Evolutionary conservation across 345 rosid species (phyloP), one percentile per base, ranked within the genome.

Genomic region (Eucalyptus decipiens): DNA sequence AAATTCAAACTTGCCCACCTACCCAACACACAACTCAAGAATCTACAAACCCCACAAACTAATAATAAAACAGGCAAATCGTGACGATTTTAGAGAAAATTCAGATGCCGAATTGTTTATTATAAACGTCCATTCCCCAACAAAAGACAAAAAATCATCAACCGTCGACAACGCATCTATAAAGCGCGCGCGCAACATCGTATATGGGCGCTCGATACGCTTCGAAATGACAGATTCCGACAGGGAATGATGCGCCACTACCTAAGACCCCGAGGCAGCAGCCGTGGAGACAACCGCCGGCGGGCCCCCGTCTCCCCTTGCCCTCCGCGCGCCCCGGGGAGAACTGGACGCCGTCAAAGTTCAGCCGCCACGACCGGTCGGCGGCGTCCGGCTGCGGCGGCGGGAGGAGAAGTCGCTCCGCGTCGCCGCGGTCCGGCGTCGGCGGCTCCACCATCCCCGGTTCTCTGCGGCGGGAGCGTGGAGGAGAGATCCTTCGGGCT

Each of bases 281-380:
- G 72, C 95, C 98, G 89, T 91, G 85, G 94, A 92, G 24, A 52
- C 24, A 52, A 42, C 88, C 88, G 76, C 94, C 92, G 8, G 95
- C 56, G 56, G 56, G 24, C 56, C 56, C 91, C 28, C 90, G 89
- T 88, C 91, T 94, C 90, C 92, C 95, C 90, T 37, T 11, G 83
- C 45, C 23, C 83, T 94, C 95, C 23, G 88, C 89, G 65, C 91
- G 96, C 87, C 94, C 96, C 3, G 96, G 18, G 3, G 96, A 93
- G n/a, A 95, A 87, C 93, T 93, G 96, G 88, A 93, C 91, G 16
- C 96, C 96, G 34, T 96, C 97, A 93, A 98, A 98, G 93, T 98
- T 98, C 69, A 98, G 90, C 89, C 97, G 96, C 99, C 99, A 98
- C 15, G 99, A 96, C 3, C 67, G 86, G 87, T 97, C 99, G 32